phyloP scores from a whole-genome alignment of 306 rosid species.

The Vicia faba region DNA sequence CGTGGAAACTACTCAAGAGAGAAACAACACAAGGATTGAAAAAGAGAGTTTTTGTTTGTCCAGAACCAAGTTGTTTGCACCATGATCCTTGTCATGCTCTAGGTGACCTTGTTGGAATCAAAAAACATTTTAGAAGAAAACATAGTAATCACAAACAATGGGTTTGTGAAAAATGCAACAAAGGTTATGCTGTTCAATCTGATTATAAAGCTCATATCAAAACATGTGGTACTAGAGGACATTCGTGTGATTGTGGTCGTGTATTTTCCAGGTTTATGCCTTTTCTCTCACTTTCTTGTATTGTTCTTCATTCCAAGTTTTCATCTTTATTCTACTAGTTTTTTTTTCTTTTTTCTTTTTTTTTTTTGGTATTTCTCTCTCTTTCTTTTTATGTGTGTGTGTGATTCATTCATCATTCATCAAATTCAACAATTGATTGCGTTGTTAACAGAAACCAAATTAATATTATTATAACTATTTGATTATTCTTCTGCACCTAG shows the following conservation, averaged over 20 bases:
- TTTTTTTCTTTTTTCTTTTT: background rate
- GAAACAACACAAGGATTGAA: conserved; percentile 58
- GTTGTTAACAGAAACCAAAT: conserved; percentile 30
- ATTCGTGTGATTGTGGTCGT: conserved; percentile 98
- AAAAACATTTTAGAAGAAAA: conserved; percentile 86
- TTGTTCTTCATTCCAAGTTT: conserved; percentile 13
- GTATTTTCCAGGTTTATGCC: conserved; percentile 84
- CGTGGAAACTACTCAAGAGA: conserved; percentile 83
- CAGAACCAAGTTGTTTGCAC: conserved; percentile 82
- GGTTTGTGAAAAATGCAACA: conserved; percentile 88
- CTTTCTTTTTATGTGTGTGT: conserved; percentile 5
- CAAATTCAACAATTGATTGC: conserved; percentile 35
- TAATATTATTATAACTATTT: conserved; percentile 16
- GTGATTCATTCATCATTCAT: conserved; percentile 15
- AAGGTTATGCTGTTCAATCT: conserved; percentile 93
- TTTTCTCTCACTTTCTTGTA: background rate
- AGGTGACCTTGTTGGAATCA: conserved; percentile 94
- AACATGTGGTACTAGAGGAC: conserved; percentile 98
- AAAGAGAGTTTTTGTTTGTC: conserved; percentile 89
- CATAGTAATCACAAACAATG: conserved; percentile 93
- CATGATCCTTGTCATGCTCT: conserved; percentile 90
- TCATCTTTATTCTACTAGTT: background rate
- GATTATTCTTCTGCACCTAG: conserved; percentile 34
- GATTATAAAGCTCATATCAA: conserved; percentile 98
- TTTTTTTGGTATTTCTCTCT: background rate